Conservation (phyloP, 108 stramenopile genomes). For the Skeletonema tropicum region DNA sequence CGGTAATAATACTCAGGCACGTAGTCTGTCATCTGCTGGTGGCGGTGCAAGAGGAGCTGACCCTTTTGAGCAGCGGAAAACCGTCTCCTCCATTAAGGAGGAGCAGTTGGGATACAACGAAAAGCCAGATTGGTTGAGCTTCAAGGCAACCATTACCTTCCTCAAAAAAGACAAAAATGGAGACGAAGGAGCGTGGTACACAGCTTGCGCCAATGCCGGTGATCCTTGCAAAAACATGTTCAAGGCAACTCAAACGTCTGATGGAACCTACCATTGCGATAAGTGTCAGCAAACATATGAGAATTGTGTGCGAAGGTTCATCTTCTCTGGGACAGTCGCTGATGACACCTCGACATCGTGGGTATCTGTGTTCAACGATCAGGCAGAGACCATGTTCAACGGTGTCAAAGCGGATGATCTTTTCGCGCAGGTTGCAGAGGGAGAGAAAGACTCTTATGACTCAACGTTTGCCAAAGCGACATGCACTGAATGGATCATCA, state of each 20-base stretch:
- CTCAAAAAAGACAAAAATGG: slow-evolving; percentile 92
- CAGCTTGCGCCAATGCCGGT: slow-evolving; percentile 86
- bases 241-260: slow-evolving; percentile 85
- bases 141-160: slow-evolving; percentile 92
- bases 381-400: slow-evolving; percentile 74
- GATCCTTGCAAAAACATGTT: slow-evolving; percentile 88
- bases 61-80: slow-evolving; percentile 75
- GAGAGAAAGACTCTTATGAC: slow-evolving; percentile 70
- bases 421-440: slow-evolving; percentile 46
- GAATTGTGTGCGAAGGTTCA: slow-evolving; percentile 86
- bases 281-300: slow-evolving; percentile 78
- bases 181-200: slow-evolving; percentile 92
- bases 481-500: slow-evolving; percentile 88
- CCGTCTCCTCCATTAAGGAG: slow-evolving; percentile 77
- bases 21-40: slow-evolving; percentile 67
- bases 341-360: slow-evolving; percentile 88
- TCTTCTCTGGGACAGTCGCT: slow-evolving; percentile 80
- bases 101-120: slow-evolving; percentile 88
- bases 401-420: slow-evolving; percentile 87
- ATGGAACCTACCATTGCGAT: slow-evolving; percentile 85
- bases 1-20: slow-evolving; percentile 48
- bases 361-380: slow-evolving; percentile 93
- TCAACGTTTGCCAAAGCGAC: slow-evolving; percentile 69
- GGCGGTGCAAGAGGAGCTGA: slow-evolving; percentile 66
- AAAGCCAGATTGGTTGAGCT: slow-evolving; percentile 90